Conservation (phyloP, 192 early-diverging fungal species). For the Coemansia erecta region DNA sequence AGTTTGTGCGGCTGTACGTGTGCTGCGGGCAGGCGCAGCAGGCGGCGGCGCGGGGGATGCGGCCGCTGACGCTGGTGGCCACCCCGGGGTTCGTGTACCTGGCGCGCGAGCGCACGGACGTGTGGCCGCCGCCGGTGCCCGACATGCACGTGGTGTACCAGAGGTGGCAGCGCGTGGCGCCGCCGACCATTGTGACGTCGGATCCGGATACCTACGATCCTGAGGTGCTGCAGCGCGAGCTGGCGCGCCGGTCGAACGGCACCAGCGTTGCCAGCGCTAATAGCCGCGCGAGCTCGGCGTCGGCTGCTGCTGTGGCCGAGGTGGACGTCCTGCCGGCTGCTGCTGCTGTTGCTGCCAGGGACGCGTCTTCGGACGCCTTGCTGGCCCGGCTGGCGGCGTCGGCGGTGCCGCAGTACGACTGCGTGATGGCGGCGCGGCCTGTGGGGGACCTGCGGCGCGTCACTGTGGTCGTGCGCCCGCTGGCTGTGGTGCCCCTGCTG, state of each 20-base stretch:
- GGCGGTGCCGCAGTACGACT: constrained; percentile 35
- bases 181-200: constrained; percentile 44
- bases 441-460: constrained; percentile 32
- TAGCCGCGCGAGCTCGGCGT: not conserved
- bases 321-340: too few species aligned
- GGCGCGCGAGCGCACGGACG: constrained; percentile 49
- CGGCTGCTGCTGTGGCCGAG: too few species aligned
- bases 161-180: constrained; percentile 36
- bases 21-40: constrained; percentile 26
- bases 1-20: constrained; percentile 55
- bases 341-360: too few species aligned
- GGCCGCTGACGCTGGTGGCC: constrained; percentile 39
- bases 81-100: constrained; percentile 50
- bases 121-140: constrained; percentile 55
- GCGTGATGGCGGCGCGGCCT: constrained; percentile 26
- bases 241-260: constrained; percentile 31
- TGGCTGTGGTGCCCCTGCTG: constrained; percentile 3
- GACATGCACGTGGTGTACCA: constrained; percentile 44
- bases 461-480: constrained; percentile 9
- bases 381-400: constrained; percentile 15
- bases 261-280: constrained; percentile 16
- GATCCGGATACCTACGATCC: constrained; percentile 50
- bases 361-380: not conserved
- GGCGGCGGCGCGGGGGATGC: constrained; percentile 10
- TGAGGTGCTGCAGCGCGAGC: constrained; percentile 26